Percentiles rank a stretch among this genome's conserved stretches.
Evolutionary conservation across 306 rosid genomes (phyloP).

Genomic region (Crataegus laevigata): DNA sequence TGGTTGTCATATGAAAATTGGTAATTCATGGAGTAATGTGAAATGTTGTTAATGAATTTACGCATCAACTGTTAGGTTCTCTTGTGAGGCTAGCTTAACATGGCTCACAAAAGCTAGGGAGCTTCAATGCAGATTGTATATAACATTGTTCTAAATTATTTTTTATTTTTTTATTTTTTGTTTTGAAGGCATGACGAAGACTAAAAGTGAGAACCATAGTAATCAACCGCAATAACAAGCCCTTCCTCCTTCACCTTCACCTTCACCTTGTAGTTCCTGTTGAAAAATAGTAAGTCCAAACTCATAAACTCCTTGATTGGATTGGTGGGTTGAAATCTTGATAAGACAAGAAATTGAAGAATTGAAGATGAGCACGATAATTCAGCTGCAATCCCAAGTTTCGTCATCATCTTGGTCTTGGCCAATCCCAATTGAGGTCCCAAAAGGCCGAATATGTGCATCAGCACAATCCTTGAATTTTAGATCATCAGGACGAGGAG

Average conservation of each 20-base stretch:
- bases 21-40: too few species aligned
- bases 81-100: too few species aligned
- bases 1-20: too few species aligned
- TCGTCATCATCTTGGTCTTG: neutral
- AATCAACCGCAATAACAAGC: neutral
- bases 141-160: too few species aligned
- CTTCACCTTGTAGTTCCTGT: too few species aligned
- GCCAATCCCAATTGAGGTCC: neutral
- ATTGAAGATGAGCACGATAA: neutral
- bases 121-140: too few species aligned
- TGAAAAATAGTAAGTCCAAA: neutral
- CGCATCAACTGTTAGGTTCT: too few species aligned
- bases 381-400: neutral
- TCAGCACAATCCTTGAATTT: neutral
- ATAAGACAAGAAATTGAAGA: neutral
- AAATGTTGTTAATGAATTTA: too few species aligned
- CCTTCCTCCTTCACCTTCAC: neutral
- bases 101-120: too few species aligned
- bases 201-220: too few species aligned
- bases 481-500: neutral
- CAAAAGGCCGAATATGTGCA: neutral
- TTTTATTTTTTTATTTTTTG: too few species aligned
- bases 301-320: neutral
- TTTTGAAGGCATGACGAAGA: too few species aligned
- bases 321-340: neutral